Percentiles rank a stretch among this genome's conserved stretches.
Conservation (phyloP, 169 alveolate genomes). For the Plasmodium falciparum region DNA sequence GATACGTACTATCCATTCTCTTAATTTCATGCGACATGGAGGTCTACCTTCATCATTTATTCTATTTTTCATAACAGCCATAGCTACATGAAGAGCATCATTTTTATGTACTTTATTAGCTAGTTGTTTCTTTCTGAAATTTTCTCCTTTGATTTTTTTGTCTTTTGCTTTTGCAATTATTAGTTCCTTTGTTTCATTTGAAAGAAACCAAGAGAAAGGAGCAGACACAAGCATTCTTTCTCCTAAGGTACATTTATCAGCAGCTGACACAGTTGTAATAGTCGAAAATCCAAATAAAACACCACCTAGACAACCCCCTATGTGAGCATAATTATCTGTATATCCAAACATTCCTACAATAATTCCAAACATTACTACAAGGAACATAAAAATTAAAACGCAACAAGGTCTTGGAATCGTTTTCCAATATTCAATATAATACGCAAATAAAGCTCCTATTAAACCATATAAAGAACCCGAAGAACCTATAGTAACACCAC, state of each 20-base stretch:
- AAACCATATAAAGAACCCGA: slow-evolving; percentile 93
- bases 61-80: slow-evolving; percentile 74
- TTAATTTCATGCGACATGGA: slow-evolving; percentile 80
- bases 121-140: slow-evolving; percentile 59
- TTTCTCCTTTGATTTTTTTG: slow-evolving; percentile 77
- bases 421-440: slow-evolving; percentile 89
- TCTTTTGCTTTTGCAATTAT: slow-evolving; percentile 67
- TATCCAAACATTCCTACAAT: slow-evolving; percentile 85
- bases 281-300: slow-evolving; percentile 87
- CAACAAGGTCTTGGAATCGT: slow-evolving; percentile 89
- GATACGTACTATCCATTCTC: slow-evolving; percentile 83
- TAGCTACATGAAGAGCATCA: slow-evolving; percentile 67
- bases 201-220: slow-evolving; percentile 78
- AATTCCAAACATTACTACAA: slow-evolving; percentile 84
- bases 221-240: slow-evolving; percentile 79
- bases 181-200: slow-evolving; percentile 73
- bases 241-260: slow-evolving; percentile 81
- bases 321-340: slow-evolving; percentile 90
- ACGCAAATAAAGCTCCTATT: slow-evolving; percentile 90
- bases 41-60: slow-evolving; percentile 81
- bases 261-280: slow-evolving; percentile 86
- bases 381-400: slow-evolving; percentile 80
- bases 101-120: slow-evolving; percentile 66
- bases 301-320: slow-evolving; percentile 90
- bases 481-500: slow-evolving; percentile 91